phyloP scores from a whole-genome alignment of 495 filamentous ascomycete species.

The Trichoderma virens region DNA sequence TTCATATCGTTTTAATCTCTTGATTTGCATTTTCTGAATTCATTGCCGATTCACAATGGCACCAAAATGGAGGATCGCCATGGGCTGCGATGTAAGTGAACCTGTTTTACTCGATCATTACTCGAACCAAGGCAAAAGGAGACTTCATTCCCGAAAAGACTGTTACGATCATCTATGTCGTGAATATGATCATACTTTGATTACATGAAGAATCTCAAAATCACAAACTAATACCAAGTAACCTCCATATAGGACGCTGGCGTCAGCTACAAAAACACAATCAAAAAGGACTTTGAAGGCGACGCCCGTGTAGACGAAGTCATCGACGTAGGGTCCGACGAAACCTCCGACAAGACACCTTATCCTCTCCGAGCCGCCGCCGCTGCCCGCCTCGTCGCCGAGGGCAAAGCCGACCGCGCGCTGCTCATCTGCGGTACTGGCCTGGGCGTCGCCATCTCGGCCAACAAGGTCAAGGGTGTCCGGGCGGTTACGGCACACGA shows the following conservation, averaged over 20 bases:
- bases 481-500: slow-evolving; percentile 84
- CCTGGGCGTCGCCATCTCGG: slow-evolving; percentile 75
- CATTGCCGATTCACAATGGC: slow-evolving; percentile 22
- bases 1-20: too few relatives aligned
- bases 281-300: slow-evolving; percentile 62
- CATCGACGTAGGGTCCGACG: slow-evolving; percentile 53
- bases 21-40: too few relatives aligned
- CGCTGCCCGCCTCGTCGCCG: slow-evolving; percentile 57
- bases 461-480: slow-evolving; percentile 82
- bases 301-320: slow-evolving; percentile 61
- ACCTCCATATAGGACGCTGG: slow-evolving; percentile 58
- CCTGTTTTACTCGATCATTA: slow-evolving; percentile 8
- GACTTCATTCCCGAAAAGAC: background rate
- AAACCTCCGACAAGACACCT: slow-evolving; percentile 63
- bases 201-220: background rate
- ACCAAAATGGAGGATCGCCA: slow-evolving; percentile 39
- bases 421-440: slow-evolving; percentile 85
- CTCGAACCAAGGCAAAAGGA: background rate
- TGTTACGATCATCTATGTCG: background rate
- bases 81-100: slow-evolving; percentile 40
- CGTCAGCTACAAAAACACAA: slow-evolving; percentile 67
- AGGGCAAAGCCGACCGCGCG: slow-evolving; percentile 67
- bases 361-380: slow-evolving; percentile 75
- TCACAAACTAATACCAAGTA: background rate
- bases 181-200: background rate